Conservation (phyloP, 139 green algal species). For the Picochlorum sp. region DNA sequence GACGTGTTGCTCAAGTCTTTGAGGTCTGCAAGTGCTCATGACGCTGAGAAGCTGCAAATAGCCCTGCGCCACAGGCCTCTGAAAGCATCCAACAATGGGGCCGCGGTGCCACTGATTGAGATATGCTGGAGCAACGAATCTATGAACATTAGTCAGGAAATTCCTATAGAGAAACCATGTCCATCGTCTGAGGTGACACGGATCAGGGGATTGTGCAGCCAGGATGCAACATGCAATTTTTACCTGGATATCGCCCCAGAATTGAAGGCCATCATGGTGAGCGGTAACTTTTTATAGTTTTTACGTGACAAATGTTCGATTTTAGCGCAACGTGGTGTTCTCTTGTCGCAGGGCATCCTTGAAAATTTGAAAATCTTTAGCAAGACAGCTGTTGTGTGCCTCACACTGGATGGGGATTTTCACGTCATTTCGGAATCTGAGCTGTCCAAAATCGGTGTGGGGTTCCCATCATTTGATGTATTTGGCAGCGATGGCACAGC, state of each 20-base stretch:
- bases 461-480: not conserved
- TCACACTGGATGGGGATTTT: not conserved
- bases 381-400: not conserved
- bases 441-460: not conserved
- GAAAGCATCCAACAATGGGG: not conserved
- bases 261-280: slow-evolving; percentile 7
- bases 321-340: not conserved
- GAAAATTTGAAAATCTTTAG: not conserved
- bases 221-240: slow-evolving; percentile 43
- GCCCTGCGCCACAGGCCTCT: slow-evolving; percentile 19
- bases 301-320: no score
- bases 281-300: not conserved
- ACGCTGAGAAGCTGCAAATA: slow-evolving; percentile 26
- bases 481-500: not conserved
- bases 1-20: slow-evolving; percentile 60
- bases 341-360: not conserved
- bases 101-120: slow-evolving; percentile 44
- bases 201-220: slow-evolving; percentile 36
- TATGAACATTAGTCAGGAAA: slow-evolving; percentile 41
- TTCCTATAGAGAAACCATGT: slow-evolving; percentile 12
- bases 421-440: not conserved
- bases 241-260: slow-evolving; percentile 68
- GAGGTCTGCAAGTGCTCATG: slow-evolving; percentile 20
- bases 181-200: slow-evolving; percentile 34
- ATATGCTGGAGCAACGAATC: slow-evolving; percentile 44